Percentiles rank a stretch among this genome's conserved stretches.
Evolutionary conservation across 2,329 filamentous ascomycete species (phyloP).

Genomic region (Colletotrichum horii): DNA sequence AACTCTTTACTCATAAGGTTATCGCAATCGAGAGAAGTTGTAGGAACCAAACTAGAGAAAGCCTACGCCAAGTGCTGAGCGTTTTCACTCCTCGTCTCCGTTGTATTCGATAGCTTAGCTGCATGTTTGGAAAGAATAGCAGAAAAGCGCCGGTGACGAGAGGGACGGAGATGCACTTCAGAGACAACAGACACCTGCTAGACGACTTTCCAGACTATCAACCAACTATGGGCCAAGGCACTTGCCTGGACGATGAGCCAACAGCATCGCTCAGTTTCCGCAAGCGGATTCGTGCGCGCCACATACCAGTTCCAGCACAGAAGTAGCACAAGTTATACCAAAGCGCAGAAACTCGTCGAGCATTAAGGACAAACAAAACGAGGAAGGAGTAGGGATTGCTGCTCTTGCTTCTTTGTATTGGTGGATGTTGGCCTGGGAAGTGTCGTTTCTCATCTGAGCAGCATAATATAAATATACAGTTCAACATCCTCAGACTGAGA

Average conservation of each 20-base stretch:
- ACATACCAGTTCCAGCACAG: background rate
- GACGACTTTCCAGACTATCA: background rate
- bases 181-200: background rate
- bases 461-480: background rate
- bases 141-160: no score
- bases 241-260: background rate
- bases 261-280: background rate
- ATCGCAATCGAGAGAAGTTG: background rate
- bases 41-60: background rate
- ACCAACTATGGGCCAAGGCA: rapidly evolving
- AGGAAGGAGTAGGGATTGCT: background rate
- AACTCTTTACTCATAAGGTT: background rate
- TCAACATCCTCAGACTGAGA: background rate
- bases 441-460: background rate
- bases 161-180: background rate
- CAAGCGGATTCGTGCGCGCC: background rate
- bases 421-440: rapidly evolving
- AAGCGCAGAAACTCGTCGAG: background rate
- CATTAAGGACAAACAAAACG: rapidly evolving
- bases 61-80: background rate
- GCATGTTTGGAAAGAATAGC: background rate
- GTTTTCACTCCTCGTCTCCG: background rate
- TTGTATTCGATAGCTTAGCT: background rate
- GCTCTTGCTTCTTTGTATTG: background rate
- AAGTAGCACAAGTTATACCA: background rate